Conservation (phyloP, 495 filamentous ascomycete species). For the Tetracladium setigerum region DNA sequence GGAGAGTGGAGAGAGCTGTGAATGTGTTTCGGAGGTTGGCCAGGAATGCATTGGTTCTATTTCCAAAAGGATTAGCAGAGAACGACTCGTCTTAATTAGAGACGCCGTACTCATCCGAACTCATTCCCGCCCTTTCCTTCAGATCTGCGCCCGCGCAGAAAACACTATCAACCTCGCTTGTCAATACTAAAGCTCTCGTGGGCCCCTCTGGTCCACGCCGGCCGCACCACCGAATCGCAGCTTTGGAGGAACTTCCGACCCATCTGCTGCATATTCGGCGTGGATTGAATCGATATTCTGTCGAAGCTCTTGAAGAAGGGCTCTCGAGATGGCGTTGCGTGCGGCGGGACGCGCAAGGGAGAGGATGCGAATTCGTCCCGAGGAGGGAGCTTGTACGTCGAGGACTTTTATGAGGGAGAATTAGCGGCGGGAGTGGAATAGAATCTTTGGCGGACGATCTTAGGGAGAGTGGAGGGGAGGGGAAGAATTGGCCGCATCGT, state of each 20-base stretch:
- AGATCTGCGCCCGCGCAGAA: constrained; percentile 96
- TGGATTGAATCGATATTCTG: constrained; percentile 62
- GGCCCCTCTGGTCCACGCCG: constrained; percentile 33
- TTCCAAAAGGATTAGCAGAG: background rate
- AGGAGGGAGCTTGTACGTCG: constrained; percentile 69
- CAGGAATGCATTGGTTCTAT: constrained; percentile 71
- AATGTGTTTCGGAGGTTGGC: constrained; percentile 64
- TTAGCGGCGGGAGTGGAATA: constrained; percentile 8
- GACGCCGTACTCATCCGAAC: constrained; percentile 50
- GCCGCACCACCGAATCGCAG: constrained; percentile 32
- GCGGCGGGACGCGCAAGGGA: constrained; percentile 77
- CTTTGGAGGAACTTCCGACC: constrained; percentile 32
- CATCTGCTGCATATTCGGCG: constrained; percentile 53
- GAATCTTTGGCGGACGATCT: constrained; percentile 2
- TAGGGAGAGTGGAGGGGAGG: constrained; percentile 8
- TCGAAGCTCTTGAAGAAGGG: constrained; percentile 61
- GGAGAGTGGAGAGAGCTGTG: constrained; percentile 55
- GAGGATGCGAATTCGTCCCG: constrained; percentile 79
- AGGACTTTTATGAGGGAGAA: constrained; percentile 53
- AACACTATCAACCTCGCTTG: constrained; percentile 65
- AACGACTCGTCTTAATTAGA: background rate
- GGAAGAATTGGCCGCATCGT: constrained; percentile 11
- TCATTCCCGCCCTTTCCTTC: constrained; percentile 77
- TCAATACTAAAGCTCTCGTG: constrained; percentile 72
- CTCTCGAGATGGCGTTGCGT: constrained; percentile 82